Evolutionary conservation across 305 asterid species (phyloP).

Genomic region (Rubia tinctorum): DNA sequence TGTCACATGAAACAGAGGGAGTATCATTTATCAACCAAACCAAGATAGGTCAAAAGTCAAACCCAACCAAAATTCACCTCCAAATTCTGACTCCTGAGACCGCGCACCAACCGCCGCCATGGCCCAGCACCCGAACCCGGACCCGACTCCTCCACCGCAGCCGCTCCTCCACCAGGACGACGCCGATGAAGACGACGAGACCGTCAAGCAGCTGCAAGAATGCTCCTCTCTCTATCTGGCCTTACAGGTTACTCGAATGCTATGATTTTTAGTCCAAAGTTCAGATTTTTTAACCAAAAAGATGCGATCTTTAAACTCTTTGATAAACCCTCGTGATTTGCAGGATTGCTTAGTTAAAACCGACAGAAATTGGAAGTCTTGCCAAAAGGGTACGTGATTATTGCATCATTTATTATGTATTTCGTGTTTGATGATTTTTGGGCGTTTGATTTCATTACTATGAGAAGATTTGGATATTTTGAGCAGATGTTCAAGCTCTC

Average conservation of each 20-base stretch:
- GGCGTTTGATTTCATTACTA: not conserved
- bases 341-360: slow-evolving; percentile 72
- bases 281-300: not conserved
- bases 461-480: slow-evolving; percentile 2
- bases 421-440: not conserved
- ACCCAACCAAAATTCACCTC: not conserved
- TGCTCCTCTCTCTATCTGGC: slow-evolving; percentile 67
- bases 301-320: slow-evolving; percentile 1
- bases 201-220: slow-evolving; percentile 69
- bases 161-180: slow-evolving; percentile 44
- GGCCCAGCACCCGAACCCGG: slow-evolving; percentile 9
- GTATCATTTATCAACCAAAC: not conserved
- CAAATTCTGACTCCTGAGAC: not conserved
- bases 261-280: not conserved
- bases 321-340: slow-evolving; percentile 13
- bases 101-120: slow-evolving; percentile 4
- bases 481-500: slow-evolving; percentile 71
- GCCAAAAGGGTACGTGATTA: slow-evolving; percentile 53
- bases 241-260: slow-evolving; percentile 47
- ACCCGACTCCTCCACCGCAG: slow-evolving; percentile 7
- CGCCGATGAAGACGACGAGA: slow-evolving; percentile 67
- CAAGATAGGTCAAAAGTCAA: not conserved
- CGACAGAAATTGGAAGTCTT: slow-evolving; percentile 68
- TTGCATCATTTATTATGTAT: not conserved
- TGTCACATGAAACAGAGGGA: too few species aligned